Base-by-base conservation (phyloP, 257 asterid species). In the Capsicum chinense region DNA sequence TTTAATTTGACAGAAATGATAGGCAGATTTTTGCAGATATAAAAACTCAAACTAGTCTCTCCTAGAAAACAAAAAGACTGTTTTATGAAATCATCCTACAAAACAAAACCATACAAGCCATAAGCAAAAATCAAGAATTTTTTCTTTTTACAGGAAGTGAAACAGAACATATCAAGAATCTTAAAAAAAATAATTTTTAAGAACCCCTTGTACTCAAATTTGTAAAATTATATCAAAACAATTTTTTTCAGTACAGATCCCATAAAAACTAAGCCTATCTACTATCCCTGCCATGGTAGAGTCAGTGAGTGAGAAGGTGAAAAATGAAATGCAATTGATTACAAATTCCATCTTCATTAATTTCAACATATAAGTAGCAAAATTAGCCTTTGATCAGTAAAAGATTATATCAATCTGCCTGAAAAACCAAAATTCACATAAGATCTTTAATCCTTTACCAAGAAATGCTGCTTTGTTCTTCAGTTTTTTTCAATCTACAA, bases 401-500 rank as follows among this genome's bases (percentile, higher is more conserved):
- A 17, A 66, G 44, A 66, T 78, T 78, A 16, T 6, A 52, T 21
- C 50, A 78, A 54, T 78, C 82, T 78, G 66, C 42, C 50, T 33
- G 50, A 66, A 48, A 12, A 70, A 66, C 66, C 66, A 82, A 33
- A 78, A 54, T 33, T 44, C 14, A 48, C 44, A 15, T 33, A 33
- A n/a, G 39, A 66, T 82, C 66, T 82, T 64, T 83, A 39, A 58
- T 57, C 33, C 8, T 70, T 21, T 83, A 69, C 26, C 62, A 35
- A 10, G 48, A 26, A 83, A 83, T 70, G 82, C 82, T 64, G 66
- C 62, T 70, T 70, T 47, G 52, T 81, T 81, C 63, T 70, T 50
- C 80, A 21, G 26, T 3, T 76, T 26, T 26, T 63, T 78, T n/a
- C 7, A 0, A 78, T 54, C 50, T 52, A 14, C 11, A 81, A 63